A percentile compares a stretch with the other conserved stretches of the same genome.
phyloP scores from a whole-genome alignment of 2,329 filamentous ascomycete genomes.

The Penicillium decumbens region DNA sequence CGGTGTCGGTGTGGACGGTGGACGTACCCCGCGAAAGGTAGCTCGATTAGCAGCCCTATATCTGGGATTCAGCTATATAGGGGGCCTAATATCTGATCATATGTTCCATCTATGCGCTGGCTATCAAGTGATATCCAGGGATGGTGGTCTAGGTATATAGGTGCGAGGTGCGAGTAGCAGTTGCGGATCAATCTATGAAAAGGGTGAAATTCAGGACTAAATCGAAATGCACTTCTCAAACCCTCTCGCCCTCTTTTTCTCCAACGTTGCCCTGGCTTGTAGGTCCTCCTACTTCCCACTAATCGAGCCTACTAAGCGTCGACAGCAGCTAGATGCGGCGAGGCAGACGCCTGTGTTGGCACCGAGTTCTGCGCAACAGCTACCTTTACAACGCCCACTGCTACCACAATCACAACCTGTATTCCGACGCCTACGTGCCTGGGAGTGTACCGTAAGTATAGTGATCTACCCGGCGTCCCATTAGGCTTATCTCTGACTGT shows the following conservation, averaged over 20 bases:
- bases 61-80: neutral
- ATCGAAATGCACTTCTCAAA: slow-evolving; percentile 2
- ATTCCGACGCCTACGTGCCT: slow-evolving; percentile 25
- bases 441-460: slow-evolving; percentile 23
- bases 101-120: neutral
- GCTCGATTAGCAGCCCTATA: neutral
- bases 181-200: neutral
- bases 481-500: neutral
- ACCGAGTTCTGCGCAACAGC: slow-evolving; percentile 24
- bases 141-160: neutral
- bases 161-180: neutral
- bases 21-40: neutral
- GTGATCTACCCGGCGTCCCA: neutral
- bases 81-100: slow-evolving; percentile 6
- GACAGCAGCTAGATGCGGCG: slow-evolving; percentile 12
- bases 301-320: neutral
- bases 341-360: slow-evolving; percentile 16
- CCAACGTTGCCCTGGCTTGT: slow-evolving; percentile 8
- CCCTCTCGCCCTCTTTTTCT: neutral
- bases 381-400: slow-evolving; percentile 15
- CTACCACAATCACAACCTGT: slow-evolving; percentile 23
- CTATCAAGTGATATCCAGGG: neutral
- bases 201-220: neutral
- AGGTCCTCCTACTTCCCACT: neutral
- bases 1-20: neutral